Evolutionary conservation across 257 asterid genomes (phyloP).

Genomic region (Thymus mandschuricus): DNA sequence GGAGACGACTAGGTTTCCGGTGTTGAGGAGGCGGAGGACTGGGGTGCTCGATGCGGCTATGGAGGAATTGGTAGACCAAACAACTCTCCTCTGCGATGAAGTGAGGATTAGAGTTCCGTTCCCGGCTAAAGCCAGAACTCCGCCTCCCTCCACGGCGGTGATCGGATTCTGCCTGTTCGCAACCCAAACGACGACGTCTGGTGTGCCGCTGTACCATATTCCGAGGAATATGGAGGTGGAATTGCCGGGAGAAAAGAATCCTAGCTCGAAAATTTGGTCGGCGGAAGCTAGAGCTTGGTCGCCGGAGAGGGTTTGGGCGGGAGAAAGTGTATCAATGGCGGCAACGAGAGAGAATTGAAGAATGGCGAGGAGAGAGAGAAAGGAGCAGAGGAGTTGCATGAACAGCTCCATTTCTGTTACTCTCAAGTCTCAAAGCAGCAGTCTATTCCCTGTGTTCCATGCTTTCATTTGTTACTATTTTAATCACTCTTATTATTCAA

Average conservation of each 20-base stretch:
- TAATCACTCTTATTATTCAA: too few species aligned
- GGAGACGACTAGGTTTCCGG: slow-evolving; percentile 29
- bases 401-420: not conserved
- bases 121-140: slow-evolving; percentile 10
- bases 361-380: not conserved
- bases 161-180: slow-evolving; percentile 31
- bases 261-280: slow-evolving; percentile 3
- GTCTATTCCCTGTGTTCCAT: too few species aligned
- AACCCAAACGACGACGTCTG: slow-evolving; percentile 30
- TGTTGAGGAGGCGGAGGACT: slow-evolving; percentile 25
- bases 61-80: slow-evolving; percentile 20
- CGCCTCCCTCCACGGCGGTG: not conserved
- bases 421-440: too few species aligned
- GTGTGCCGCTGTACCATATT: slow-evolving; percentile 27
- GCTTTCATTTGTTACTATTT: too few species aligned
- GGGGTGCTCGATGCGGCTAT: slow-evolving; percentile 6
- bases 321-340: slow-evolving; percentile 2
- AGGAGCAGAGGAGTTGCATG: slow-evolving; percentile 1
- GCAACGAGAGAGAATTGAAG: not conserved
- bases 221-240: slow-evolving; percentile 23
- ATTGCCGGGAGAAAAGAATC: not conserved
- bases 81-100: not conserved
- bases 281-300: slow-evolving; percentile 17
- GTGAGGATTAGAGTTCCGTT: slow-evolving; percentile 25
- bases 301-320: slow-evolving; percentile 18